Conservation (phyloP, 2,329 filamentous ascomycete species). For the Penicillium aurantiogriseum region DNA sequence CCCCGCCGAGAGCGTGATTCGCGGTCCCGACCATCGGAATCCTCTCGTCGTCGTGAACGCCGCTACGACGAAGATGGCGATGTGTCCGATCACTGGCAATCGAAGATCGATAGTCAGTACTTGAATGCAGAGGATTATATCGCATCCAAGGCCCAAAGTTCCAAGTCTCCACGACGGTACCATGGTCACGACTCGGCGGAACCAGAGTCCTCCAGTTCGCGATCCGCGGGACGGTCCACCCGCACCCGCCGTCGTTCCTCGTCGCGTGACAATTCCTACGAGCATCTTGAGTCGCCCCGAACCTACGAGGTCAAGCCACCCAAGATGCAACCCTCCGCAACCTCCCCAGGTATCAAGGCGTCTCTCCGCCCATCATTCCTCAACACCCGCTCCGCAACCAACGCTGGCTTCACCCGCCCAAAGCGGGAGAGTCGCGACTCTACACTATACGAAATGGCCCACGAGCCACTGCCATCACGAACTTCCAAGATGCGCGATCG, state of each 20-base stretch:
- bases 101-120: conserved; percentile 36
- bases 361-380: conserved; percentile 32
- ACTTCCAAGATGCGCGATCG: conserved; percentile 40
- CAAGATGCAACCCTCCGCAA: conserved; percentile 37
- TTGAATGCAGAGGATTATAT: conserved; percentile 42
- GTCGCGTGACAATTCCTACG: conserved; percentile 35
- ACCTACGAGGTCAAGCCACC: conserved; percentile 30
- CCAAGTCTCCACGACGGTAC: conserved; percentile 35
- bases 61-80: conserved; percentile 29
- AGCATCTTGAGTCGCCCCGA: conserved; percentile 29
- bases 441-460: conserved; percentile 29
- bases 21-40: conserved; percentile 22
- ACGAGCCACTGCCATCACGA: conserved; percentile 29
- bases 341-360: conserved; percentile 34
- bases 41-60: conserved; percentile 23
- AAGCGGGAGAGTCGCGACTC: conserved; percentile 26
- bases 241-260: conserved; percentile 28
- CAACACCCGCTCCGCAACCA: conserved; percentile 34
- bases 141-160: conserved; percentile 30
- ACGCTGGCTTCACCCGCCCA: conserved; percentile 27
- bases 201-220: conserved; percentile 32
- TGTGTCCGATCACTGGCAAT: conserved; percentile 27
- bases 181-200: conserved; percentile 33
- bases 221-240: conserved; percentile 32
- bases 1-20: conserved; percentile 20